Conservation (phyloP, 352 stramenopile genomes). For the Phytophthora pluvialis region DNA sequence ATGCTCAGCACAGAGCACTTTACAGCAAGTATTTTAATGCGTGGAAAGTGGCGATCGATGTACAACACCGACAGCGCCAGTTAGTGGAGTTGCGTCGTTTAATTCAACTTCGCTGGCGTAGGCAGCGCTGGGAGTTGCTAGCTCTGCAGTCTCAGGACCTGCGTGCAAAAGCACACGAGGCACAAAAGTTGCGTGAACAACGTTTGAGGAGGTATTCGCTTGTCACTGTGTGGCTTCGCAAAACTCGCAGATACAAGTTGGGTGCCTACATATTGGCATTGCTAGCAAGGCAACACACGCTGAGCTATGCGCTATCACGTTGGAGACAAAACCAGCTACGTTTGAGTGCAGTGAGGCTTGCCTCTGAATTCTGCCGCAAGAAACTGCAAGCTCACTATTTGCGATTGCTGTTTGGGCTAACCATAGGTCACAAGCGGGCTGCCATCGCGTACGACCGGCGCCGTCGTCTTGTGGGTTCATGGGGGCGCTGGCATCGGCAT, state of each 20-base stretch:
- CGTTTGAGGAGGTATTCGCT: constrained; percentile 15
- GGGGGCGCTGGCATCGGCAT: constrained; percentile 14
- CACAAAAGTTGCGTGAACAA: constrained; percentile 1
- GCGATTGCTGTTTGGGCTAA: constrained; percentile 4
- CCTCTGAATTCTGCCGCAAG: constrained; percentile 8
- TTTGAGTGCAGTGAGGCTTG: constrained; percentile 3
- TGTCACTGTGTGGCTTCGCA: constrained; percentile 25
- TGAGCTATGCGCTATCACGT: constrained; percentile 4
- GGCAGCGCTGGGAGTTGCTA: constrained; percentile 24
- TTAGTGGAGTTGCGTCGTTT: constrained; percentile 17
- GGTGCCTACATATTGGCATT: constrained; percentile 8
- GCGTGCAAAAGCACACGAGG: constrained; percentile 2
- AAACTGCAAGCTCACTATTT: constrained; percentile 16
- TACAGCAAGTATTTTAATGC: constrained; percentile 11
- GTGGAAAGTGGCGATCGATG: constrained; percentile 25
- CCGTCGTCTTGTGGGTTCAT: constrained; percentile 5
- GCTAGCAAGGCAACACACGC: constrained; percentile 9
- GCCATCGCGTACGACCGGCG: constrained; percentile 17
- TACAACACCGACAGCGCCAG: constrained; percentile 20
- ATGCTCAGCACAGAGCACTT: constrained; percentile 9
- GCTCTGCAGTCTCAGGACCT: neutral
- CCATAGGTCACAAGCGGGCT: constrained; percentile 10
- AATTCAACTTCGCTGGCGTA: constrained; percentile 31
- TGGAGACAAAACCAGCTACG: constrained; percentile 24
- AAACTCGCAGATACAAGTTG: constrained; percentile 26